Base-by-base conservation (phyloP, 2,329 filamentous ascomycete species). In the Byssochlamys sp. region DNA sequence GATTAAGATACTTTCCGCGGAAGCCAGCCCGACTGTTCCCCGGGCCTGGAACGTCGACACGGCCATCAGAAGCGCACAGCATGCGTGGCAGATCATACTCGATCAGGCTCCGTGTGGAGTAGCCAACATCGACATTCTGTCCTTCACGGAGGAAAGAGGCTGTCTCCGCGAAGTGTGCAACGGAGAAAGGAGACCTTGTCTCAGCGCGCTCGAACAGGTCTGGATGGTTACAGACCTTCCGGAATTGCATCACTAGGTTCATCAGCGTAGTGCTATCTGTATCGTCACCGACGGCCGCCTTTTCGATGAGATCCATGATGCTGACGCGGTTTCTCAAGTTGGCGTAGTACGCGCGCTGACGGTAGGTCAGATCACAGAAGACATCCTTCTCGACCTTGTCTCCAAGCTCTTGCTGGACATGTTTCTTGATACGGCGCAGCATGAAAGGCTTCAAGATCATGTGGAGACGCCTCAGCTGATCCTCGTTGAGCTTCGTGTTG, bases 401-500 rank as follows among this genome's bases (percentile, higher is more conserved):
- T 52, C 94, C 94, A 53, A 99, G 84, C 73, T 99, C 94, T 74
- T 97, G 96, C 73, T 99, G 94, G 54, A 99, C 94, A 72, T 99
- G 92, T 78, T 97, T 97, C 85, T 99, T 99, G 75, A 99, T 90
- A 84, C 94, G 92, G 66, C 94, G 90, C 72, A 99, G 84, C 94
- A 99, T 99, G 80, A 99, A 99, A 0, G 94, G 94, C 77, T 99
- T 97, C 64, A 99, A 77, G 65, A 99, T 99, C 91, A 97, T 96
- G 74, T 99, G 94, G 66, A 99, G 78, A 76, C 94, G 90, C 76
- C 91, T 91, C 55, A 99, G 85, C 76, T 99, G 94, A 69, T 96
- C 92, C 72, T 99, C 94, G 68, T 99, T 99, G 59, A 99, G 86
- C 72, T 97, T 97, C n/a, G 92, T 97, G 70, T 99, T 97, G 73